Evolutionary conservation across 306 rosid species (phyloP).

Genomic region (Rosa persica): DNA sequence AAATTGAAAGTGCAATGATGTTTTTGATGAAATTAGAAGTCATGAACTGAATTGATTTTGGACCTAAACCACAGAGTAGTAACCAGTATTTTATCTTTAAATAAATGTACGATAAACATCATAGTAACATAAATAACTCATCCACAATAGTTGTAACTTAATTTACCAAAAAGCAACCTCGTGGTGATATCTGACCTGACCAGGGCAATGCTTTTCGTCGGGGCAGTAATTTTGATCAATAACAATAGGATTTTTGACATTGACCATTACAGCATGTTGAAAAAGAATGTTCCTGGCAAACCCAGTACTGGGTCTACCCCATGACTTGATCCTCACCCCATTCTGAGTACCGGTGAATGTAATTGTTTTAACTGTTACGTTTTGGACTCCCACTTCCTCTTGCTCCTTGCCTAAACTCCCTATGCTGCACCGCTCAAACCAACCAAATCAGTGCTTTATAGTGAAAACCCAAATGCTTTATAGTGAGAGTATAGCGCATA

Average conservation of each 20-base stretch:
- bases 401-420: constrained; percentile 49
- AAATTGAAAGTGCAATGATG: no score
- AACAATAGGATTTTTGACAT: constrained; percentile 44
- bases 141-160: neutral
- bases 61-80: no score
- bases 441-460: neutral
- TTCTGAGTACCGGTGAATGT: constrained; percentile 41
- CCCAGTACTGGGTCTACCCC: constrained; percentile 56
- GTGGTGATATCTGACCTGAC: constrained; percentile 29
- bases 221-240: constrained; percentile 67
- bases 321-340: constrained; percentile 57
- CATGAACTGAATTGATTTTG: no score
- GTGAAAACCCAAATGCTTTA: neutral
- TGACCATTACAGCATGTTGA: constrained; percentile 32
- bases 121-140: neutral
- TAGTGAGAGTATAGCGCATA: neutral
- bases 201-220: constrained; percentile 29
- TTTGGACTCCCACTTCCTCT: constrained; percentile 47
- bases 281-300: constrained; percentile 43
- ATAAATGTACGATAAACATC: neutral
- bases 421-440: constrained; percentile 27
- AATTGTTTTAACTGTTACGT: constrained; percentile 46
- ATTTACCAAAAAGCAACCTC: neutral
- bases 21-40: no score
- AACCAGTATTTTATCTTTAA: no score